Conservation (phyloP, 116 monocot genomes). For the Cymodocea nodosa region DNA sequence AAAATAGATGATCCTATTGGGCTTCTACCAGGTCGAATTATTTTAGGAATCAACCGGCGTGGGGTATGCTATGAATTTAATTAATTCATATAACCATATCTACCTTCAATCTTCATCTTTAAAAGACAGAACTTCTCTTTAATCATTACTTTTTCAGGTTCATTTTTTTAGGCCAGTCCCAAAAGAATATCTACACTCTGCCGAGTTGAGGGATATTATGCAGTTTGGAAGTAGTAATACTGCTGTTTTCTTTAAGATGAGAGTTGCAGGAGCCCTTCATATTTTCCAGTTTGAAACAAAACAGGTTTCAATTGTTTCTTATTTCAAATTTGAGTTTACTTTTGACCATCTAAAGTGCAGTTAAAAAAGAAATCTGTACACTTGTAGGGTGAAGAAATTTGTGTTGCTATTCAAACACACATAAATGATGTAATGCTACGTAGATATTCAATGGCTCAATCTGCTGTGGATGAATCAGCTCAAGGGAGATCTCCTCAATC, state of each 20-base stretch:
- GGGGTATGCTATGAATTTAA: conserved; percentile 45
- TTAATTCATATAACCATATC: not conserved
- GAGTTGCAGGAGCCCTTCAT: conserved; percentile 96
- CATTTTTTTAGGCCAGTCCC: conserved; percentile 99
- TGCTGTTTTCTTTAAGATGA: conserved; percentile 99
- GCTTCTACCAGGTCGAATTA: conserved; percentile 87
- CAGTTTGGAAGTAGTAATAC: conserved; percentile 99
- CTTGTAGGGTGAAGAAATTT: conserved; percentile 93
- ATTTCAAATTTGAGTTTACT: conserved; percentile 1
- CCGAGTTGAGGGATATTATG: conserved; percentile 97
- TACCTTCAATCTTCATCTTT: not conserved
- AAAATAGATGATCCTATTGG: conserved; percentile 99
- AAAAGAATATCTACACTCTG: conserved; percentile 96
- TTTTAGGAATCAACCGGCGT: conserved; percentile 93
- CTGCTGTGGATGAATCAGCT: conserved; percentile 33
- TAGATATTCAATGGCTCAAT: conserved; percentile 77
- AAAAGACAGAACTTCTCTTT: not conserved
- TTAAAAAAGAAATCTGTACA: not conserved
- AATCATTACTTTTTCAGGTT: conserved; percentile 42
- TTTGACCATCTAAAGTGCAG: not conserved
- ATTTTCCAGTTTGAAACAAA: conserved; percentile 99
- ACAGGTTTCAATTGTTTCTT: conserved; percentile 41
- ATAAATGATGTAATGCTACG: conserved; percentile 99
- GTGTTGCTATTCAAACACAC: conserved; percentile 99
- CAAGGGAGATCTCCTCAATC: conserved; percentile 47